Evolutionary conservation across 768 basidiomycete genomes (phyloP).

Genomic region (Mycena epipterygia): DNA sequence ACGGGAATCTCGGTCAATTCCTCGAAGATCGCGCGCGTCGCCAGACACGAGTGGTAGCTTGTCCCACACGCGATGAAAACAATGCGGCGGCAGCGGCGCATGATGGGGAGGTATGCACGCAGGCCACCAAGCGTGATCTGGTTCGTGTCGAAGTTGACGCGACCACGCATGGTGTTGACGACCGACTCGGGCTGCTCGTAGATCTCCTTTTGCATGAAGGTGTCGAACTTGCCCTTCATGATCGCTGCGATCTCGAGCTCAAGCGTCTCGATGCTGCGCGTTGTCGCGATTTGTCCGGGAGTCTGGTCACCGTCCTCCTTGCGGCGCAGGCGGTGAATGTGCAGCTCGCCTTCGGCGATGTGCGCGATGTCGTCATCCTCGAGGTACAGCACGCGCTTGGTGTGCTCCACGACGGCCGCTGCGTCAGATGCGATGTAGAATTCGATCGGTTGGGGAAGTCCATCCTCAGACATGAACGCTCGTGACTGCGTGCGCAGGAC

Average conservation of each 20-base stretch:
- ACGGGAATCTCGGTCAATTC: constrained; percentile 99
- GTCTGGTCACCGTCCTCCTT: constrained; percentile 79
- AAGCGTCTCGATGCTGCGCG: constrained; percentile 96
- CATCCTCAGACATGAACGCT: constrained; percentile 98
- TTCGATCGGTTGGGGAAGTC: constrained; percentile 98
- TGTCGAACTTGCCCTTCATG: constrained; percentile 99
- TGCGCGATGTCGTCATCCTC: constrained; percentile 99
- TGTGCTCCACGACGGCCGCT: constrained; percentile 96
- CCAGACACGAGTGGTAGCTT: constrained; percentile 96
- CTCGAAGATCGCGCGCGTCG: constrained; percentile 97
- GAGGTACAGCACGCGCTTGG: constrained; percentile 97
- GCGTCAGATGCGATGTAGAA: constrained; percentile 99
- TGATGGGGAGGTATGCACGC: constrained; percentile 94
- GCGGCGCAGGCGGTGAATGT: constrained; percentile 97
- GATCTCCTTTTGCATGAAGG: constrained; percentile 99
- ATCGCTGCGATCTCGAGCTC: constrained; percentile 99
- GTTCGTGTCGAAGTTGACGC: constrained; percentile 97
- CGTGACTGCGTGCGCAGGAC: constrained; percentile 95
- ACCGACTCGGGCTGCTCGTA: constrained; percentile 99
- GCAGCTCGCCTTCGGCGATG: constrained; percentile 95
- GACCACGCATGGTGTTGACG: constrained; percentile 99
- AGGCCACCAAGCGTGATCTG: constrained; percentile 95
- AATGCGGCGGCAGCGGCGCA: constrained; percentile 93
- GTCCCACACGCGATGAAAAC: constrained; percentile 99
- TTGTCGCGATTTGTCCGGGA: constrained; percentile 73